Percentiles rank a stretch among this genome's conserved stretches.
These are phyloP conservation scores for Vitis labrusca DNA, from an alignment of 164 flowering plant genomes.

Conservation along the genomic window DNA sequence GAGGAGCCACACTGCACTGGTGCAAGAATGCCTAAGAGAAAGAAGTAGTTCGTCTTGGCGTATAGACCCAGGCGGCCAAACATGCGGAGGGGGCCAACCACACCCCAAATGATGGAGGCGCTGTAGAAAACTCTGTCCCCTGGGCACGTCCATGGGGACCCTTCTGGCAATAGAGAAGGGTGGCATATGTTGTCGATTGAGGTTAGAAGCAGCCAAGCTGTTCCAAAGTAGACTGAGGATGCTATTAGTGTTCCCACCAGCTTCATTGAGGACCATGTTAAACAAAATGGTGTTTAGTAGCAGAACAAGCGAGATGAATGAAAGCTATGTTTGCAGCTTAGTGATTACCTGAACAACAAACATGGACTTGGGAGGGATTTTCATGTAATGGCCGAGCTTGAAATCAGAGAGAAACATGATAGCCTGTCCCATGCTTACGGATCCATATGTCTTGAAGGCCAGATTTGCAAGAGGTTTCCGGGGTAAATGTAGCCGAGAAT, in stretches of 20 bases:
- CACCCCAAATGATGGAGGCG: constrained; percentile 54
- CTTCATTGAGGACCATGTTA: constrained; percentile 17
- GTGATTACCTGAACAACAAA: constrained; percentile 63
- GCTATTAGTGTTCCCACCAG: constrained; percentile 55
- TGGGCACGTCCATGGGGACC: constrained; percentile 67
- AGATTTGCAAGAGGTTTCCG: constrained; percentile 63
- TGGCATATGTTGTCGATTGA: constrained; percentile 48
- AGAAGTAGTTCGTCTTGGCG: constrained; percentile 35
- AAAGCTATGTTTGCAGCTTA: background rate
- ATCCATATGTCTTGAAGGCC: constrained; percentile 63
- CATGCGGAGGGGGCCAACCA: constrained; percentile 49
- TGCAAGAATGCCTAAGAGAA: constrained; percentile 44
- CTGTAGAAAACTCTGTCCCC: constrained; percentile 45
- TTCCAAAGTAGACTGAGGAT: constrained; percentile 42
- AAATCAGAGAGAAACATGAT: constrained; percentile 52
- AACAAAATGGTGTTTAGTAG: too few species aligned
- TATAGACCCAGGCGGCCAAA: constrained; percentile 35
- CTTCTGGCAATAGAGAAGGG: constrained; percentile 26
- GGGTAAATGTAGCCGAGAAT: constrained; percentile 65
- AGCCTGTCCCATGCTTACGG: constrained; percentile 53
- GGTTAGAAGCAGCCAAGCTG: constrained; percentile 61
- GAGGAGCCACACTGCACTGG: constrained; percentile 50
- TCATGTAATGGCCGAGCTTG: constrained; percentile 81
- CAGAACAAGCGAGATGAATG: too few species aligned
- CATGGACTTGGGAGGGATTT: constrained; percentile 74